Evolutionary conservation across 163 green algal species (phyloP).

Genomic region (Scenedesmus sp.): DNA sequence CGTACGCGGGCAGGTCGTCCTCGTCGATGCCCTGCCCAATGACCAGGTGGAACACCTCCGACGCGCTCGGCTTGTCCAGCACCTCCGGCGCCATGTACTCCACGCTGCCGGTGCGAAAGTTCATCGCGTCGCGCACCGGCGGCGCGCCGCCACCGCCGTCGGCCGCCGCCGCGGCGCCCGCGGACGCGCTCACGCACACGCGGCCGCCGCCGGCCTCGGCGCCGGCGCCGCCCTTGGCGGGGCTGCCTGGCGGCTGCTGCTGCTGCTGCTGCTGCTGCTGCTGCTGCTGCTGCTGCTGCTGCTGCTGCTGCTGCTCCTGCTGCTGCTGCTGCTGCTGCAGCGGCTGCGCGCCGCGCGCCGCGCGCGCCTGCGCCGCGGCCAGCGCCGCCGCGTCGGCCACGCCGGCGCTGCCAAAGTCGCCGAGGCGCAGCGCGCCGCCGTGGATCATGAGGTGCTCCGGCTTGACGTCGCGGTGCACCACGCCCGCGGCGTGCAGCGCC

Average conservation of each 20-base stretch:
- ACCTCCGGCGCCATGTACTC: slow-evolving; percentile 58
- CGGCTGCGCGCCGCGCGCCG: neutral
- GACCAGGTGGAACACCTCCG: slow-evolving; percentile 51
- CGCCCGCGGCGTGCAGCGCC: slow-evolving; percentile 60
- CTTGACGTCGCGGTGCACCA: slow-evolving; percentile 84
- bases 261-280: slow-evolving; percentile 1
- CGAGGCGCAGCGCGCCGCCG: slow-evolving; percentile 62
- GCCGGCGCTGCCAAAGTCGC: slow-evolving; percentile 61
- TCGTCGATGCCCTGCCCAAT: slow-evolving; percentile 36
- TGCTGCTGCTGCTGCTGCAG: neutral
- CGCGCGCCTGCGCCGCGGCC: neutral
- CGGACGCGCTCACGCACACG: neutral
- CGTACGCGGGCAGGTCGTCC: slow-evolving; percentile 64
- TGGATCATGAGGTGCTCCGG: slow-evolving; percentile 76
- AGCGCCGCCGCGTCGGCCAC: neutral
- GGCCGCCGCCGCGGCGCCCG: neutral
- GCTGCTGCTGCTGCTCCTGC: slow-evolving; percentile 19
- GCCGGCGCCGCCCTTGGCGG: neutral
- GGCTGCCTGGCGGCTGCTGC: neutral
- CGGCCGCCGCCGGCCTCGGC: neutral
- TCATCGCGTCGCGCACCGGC: slow-evolving; percentile 14
- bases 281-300: neutral
- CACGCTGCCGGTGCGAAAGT: slow-evolving; percentile 47
- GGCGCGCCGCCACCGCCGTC: too few relatives aligned
- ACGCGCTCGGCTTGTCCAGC: slow-evolving; percentile 48